phyloP scores from a whole-genome alignment of 1,139 yeast species.

The Tardiomyces blankii region DNA sequence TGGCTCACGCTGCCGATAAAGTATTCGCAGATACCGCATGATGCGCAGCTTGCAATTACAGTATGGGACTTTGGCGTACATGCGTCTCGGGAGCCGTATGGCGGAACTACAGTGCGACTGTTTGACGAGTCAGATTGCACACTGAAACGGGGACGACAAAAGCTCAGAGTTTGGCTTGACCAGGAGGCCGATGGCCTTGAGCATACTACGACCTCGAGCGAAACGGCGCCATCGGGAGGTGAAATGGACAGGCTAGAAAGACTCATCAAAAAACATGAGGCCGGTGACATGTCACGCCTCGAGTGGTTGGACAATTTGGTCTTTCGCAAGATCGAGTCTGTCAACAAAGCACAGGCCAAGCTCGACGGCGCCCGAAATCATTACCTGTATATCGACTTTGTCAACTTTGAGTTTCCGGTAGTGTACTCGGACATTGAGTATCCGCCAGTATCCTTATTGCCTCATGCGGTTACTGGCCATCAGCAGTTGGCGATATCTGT shows the following conservation, averaged over 20 bases:
- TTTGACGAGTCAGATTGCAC: constrained; percentile 43
- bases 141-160: constrained; percentile 47
- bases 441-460: constrained; percentile 16
- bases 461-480: constrained; percentile 13
- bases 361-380: constrained; percentile 22
- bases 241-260: constrained; percentile 37
- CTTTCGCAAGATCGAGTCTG: constrained; percentile 43
- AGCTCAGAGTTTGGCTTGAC: constrained; percentile 32
- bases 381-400: constrained; percentile 55
- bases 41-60: constrained; percentile 49
- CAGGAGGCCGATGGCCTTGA: constrained; percentile 25
- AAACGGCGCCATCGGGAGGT: constrained; percentile 11
- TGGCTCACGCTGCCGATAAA: constrained; percentile 63
- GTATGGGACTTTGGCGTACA: constrained; percentile 56
- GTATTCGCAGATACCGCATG: constrained; percentile 55
- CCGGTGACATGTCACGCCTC: constrained; percentile 49
- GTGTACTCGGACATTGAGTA: constrained; percentile 54
- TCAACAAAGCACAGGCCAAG: constrained; percentile 19
- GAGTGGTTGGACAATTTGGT: constrained; percentile 73
- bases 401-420: constrained; percentile 70
- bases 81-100: constrained; percentile 37
- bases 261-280: constrained; percentile 51
- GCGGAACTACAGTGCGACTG: constrained; percentile 46
- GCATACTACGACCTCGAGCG: constrained; percentile 19
- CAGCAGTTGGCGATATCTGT: constrained; percentile 24